Evolutionary conservation across 495 filamentous ascomycete genomes (phyloP), one percentile per base, ranked within the genome.

Genomic region (Hyaloscypha bicolor): DNA sequence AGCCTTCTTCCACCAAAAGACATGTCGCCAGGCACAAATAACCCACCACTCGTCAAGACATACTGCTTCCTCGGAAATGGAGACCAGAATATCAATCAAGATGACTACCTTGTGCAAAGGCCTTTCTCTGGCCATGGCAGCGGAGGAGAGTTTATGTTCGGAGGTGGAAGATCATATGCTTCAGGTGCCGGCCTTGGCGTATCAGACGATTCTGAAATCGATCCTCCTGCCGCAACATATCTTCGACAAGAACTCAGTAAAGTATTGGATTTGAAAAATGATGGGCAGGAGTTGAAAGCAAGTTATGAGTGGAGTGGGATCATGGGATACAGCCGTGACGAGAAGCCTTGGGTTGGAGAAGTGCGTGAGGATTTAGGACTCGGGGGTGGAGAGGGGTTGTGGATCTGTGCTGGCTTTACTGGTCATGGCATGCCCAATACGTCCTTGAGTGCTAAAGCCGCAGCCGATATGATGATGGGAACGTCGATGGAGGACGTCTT

Each of bases 351-450:
- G 87, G 90, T 91, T 21, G 87, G 87, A 0, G 76, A 75, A 29
- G 87, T 88, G 31, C 86, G 81, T 0, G 75, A 79, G 19, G 75
- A 77, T 4, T 66, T 81, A 16, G 76, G 75, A 29, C 71, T 80
- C 67, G 76, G 79, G 53, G 70, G 71, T 55, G 64, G 67, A 64
- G 53, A 73, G 2, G 80, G 81, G 4, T 75, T 90, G 60, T 91
- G 80, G 81, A 71, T 91, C 6, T 82, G 83, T 65, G 88, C 81
- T 9, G 89, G 84, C 12, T 91, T 87, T 73, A 87, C 84, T 42
- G 92, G 92, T 0, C 91, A 96, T 71, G 92, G 92, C 1, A 96
- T 96, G 92, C 91, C 91, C 5, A 89, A 90, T 71, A 87, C 86
- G 32, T 88, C 87, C 71, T 76, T 91, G 11, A 89, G 84, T 63